A percentile compares a stretch with the other conserved stretches of the same genome.
Evolutionary conservation across 1,139 yeast species (phyloP).

Genomic region (Hemisphaericaspora subhashii): DNA sequence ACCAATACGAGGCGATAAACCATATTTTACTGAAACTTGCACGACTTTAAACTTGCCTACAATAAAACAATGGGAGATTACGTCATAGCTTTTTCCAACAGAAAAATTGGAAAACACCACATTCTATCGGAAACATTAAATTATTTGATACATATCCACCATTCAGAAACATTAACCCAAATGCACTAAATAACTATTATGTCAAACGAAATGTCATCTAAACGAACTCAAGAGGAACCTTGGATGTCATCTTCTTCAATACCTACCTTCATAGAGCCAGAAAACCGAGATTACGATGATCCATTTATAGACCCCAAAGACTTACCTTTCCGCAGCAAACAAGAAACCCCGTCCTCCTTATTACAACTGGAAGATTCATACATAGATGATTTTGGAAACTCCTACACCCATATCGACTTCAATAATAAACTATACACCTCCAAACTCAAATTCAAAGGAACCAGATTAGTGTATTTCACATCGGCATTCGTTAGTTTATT

Average conservation of each 20-base stretch:
- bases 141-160: too few relatives aligned
- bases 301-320: conserved; percentile 1
- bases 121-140: background rate
- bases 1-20: too few relatives aligned
- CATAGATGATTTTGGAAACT: conserved; percentile 35
- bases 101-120: background rate
- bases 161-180: background rate
- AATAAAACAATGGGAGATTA: background rate
- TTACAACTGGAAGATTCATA: conserved; percentile 5
- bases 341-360: background rate
- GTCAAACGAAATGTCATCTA: background rate
- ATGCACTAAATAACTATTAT: background rate
- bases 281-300: background rate
- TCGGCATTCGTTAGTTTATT: conserved; percentile 81
- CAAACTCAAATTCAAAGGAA: conserved; percentile 39
- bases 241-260: background rate
- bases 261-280: too few relatives aligned
- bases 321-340: background rate
- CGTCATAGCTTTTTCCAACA: background rate
- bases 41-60: background rate
- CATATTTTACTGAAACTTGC: too few relatives aligned
- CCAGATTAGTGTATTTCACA: conserved; percentile 63
- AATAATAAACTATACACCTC: conserved; percentile 36
- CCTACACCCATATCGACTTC: conserved; percentile 41
- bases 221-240: too few relatives aligned